Percentiles rank a stretch among this genome's conserved stretches.
These are phyloP conservation scores for Cutaneotrichosporon cyanovorans DNA, from an alignment of 1,284 basidiomycete species.

Conservation along the genomic window DNA sequence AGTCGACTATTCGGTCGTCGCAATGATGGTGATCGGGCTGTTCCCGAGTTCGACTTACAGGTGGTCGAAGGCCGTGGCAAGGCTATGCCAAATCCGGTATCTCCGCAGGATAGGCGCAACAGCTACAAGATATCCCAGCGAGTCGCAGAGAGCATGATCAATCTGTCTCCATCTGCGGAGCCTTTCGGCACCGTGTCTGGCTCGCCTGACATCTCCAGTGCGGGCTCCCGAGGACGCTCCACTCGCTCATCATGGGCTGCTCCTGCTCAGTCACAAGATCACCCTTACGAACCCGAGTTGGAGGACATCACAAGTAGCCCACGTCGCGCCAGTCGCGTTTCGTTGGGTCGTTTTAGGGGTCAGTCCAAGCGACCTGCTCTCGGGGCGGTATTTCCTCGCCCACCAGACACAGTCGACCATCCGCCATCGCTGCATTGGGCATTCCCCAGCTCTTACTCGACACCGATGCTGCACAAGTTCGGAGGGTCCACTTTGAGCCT, in stretches of 20 bases:
- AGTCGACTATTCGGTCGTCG: slow-evolving; percentile 7
- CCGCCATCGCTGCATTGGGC: slow-evolving; percentile 20
- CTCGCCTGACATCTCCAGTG: not conserved
- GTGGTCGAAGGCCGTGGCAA: not conserved
- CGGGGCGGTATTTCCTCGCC: slow-evolving; percentile 18
- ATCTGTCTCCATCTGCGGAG: slow-evolving; percentile 4
- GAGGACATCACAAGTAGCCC: not conserved
- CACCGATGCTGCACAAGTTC: slow-evolving; percentile 18
- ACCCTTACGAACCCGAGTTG: not conserved
- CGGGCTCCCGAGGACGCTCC: not conserved
- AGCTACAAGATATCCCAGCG: slow-evolving; percentile 9
- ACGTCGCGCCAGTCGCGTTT: slow-evolving; percentile 7
- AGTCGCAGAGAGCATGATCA: slow-evolving; percentile 14
- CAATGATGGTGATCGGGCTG: not conserved
- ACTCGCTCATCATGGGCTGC: slow-evolving; percentile 12
- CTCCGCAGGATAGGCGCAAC: slow-evolving; percentile 2
- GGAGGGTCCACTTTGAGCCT: slow-evolving; percentile 17
- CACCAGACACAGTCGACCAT: slow-evolving; percentile 14
- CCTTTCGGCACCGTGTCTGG: not conserved
- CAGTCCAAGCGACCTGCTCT: slow-evolving; percentile 14
- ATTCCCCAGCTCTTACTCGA: slow-evolving; percentile 18
- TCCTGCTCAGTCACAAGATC: not conserved
- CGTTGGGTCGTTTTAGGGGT: slow-evolving; percentile 8
- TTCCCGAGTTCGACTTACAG: not conserved
- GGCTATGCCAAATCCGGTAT: not conserved